Conservation (phyloP, 139 green algal species). For the Chlamydomonas incerta region DNA sequence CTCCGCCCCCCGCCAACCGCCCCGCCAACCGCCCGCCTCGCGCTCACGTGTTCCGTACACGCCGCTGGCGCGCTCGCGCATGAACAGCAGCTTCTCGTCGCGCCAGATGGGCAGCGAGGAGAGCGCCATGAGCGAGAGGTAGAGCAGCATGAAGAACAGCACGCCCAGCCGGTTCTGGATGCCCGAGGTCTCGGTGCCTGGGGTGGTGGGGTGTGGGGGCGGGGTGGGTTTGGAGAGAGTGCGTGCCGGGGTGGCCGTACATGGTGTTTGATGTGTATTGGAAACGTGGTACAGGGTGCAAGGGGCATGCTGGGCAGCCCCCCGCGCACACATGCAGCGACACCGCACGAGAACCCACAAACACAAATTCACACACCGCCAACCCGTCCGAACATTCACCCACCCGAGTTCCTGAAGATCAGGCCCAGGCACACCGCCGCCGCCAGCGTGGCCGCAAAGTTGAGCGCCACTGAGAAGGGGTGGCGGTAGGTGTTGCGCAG, state of each 20-base stretch:
- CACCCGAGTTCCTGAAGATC: slow-evolving; percentile 69
- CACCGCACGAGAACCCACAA: too few relatives aligned
- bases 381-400: too few relatives aligned
- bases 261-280: too few relatives aligned
- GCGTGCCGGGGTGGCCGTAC: too few relatives aligned
- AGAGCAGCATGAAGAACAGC: slow-evolving; percentile 84
- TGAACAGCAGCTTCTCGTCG: slow-evolving; percentile 78
- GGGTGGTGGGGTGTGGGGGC: background rate
- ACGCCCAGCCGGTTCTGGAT: slow-evolving; percentile 80
- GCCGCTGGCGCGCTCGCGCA: slow-evolving; percentile 65
- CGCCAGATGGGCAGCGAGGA: slow-evolving; percentile 80
- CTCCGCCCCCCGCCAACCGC: too few relatives aligned
- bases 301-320: too few relatives aligned
- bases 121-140: slow-evolving; percentile 77
- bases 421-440: slow-evolving; percentile 64
- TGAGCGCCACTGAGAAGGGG: slow-evolving; percentile 55
- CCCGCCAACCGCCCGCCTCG: background rate
- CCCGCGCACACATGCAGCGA: too few relatives aligned
- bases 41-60: slow-evolving; percentile 56
- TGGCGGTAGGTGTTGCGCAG: slow-evolving; percentile 60
- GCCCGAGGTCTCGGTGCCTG: slow-evolving; percentile 60
- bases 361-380: too few relatives aligned
- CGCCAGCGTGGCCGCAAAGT: slow-evolving; percentile 71
- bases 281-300: too few relatives aligned
- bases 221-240: background rate